Percentiles rank a stretch among this genome's conserved stretches.
Conservation (phyloP, 495 filamentous ascomycete genomes). For the Aspergillus indologenus region DNA sequence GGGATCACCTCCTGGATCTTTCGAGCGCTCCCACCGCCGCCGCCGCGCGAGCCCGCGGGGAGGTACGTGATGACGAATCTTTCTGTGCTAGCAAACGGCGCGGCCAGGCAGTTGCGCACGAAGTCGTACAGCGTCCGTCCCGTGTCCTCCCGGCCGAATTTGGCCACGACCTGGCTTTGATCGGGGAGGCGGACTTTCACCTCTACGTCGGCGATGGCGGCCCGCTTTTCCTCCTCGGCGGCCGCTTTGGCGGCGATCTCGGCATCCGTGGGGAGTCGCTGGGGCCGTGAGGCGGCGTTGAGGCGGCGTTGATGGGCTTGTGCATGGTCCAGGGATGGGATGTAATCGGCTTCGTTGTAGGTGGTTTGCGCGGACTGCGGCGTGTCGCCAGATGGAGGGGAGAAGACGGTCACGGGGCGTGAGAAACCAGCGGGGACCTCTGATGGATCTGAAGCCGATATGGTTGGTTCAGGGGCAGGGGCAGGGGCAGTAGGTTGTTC, state of each 20-base stretch:
- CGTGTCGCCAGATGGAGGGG: slow-evolving; percentile 65
- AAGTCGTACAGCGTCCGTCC: slow-evolving; percentile 64
- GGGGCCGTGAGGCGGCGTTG: slow-evolving; percentile 58
- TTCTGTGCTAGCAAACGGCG: slow-evolving; percentile 31
- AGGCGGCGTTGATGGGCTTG: slow-evolving; percentile 77
- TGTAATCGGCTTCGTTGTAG: slow-evolving; percentile 71
- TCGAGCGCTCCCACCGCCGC: slow-evolving; percentile 10
- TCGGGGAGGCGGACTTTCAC: slow-evolving; percentile 88
- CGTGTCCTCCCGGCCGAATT: slow-evolving; percentile 61
- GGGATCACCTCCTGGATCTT: slow-evolving; percentile 41
- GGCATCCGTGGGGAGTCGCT: slow-evolving; percentile 53
- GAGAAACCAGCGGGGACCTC: slow-evolving; percentile 21
- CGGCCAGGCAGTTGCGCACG: slow-evolving; percentile 48
- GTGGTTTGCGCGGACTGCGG: slow-evolving; percentile 67
- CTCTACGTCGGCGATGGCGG: slow-evolving; percentile 62
- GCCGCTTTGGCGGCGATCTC: slow-evolving; percentile 48
- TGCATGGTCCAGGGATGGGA: slow-evolving; percentile 81
- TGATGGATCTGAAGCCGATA: slow-evolving; percentile 11
- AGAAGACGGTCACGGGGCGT: slow-evolving; percentile 67
- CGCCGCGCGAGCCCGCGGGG: slow-evolving; percentile 16
- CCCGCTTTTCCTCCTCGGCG: slow-evolving; percentile 56
- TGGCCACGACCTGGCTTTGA: slow-evolving; percentile 64
- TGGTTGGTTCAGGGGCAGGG: slow-evolving; percentile 22
- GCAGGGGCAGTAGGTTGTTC: slow-evolving; percentile 27
- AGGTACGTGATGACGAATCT: slow-evolving; percentile 51